These are phyloP conservation scores for Neonectria magnoliae DNA, from an alignment of 2,329 filamentous ascomycete genomes.

Conservation along the genomic window DNA sequence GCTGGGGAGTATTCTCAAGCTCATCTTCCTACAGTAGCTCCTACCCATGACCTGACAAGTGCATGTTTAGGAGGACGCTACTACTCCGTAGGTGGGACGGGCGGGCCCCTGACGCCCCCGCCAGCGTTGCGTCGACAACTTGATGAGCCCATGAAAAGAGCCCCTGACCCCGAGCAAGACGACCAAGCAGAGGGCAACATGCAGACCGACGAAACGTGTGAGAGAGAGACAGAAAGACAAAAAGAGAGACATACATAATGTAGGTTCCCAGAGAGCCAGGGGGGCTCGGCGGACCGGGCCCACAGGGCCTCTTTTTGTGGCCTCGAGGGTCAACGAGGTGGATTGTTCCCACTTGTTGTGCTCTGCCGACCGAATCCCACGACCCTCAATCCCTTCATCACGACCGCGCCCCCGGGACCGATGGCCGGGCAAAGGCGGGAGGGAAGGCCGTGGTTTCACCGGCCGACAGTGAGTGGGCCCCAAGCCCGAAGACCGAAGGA, in stretches of 20 bases:
- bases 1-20: neutral
- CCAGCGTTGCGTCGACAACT: constrained; percentile 14
- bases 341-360: neutral
- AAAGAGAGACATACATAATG: too few relatives aligned
- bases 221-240: neutral
- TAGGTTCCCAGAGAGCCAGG: neutral
- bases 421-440: neutral
- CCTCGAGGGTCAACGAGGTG: neutral
- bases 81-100: constrained; percentile 5
- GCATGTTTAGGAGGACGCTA: constrained; percentile 3
- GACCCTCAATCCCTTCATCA: too few relatives aligned
- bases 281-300: neutral
- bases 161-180: constrained; percentile 6
- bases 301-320: constrained; percentile 9
- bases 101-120: constrained; percentile 2
- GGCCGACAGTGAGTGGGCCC: neutral
- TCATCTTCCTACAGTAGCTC: neutral
- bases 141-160: neutral
- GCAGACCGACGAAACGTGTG: neutral
- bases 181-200: constrained; percentile 4
- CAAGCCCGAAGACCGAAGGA: neutral
- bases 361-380: neutral
- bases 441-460: neutral
- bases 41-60: constrained; percentile 9
- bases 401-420: neutral